A percentile compares a stretch with the other conserved stretches of the same genome.
phyloP scores from a whole-genome alignment of 2,329 filamentous ascomycete species.

The Scorias spongiosa region DNA sequence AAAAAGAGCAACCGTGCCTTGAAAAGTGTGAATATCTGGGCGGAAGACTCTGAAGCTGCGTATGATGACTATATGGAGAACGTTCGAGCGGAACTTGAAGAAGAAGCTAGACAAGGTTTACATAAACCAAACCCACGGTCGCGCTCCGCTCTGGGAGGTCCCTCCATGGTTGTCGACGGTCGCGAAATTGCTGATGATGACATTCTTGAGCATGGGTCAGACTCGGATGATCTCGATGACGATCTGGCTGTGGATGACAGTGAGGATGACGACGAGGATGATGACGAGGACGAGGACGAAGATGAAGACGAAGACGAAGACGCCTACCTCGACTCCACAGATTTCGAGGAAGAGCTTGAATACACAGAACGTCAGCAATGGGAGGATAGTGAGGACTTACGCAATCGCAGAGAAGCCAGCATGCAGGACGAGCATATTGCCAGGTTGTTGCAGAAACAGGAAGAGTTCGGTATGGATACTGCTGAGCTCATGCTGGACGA shows the following conservation, averaged over 20 bases:
- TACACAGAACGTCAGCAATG: constrained; percentile 19
- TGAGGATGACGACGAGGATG: constrained; percentile 4
- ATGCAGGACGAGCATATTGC: constrained; percentile 49
- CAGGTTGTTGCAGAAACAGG: constrained; percentile 43
- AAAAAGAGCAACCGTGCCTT: constrained; percentile 4
- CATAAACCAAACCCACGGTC: constrained; percentile 1
- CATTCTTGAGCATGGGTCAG: constrained; percentile 2
- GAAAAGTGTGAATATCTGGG: not conserved
- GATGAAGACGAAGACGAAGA: constrained; percentile 21
- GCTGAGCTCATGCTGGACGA: constrained; percentile 43
- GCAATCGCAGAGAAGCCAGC: constrained; percentile 22
- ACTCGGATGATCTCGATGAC: constrained; percentile 9
- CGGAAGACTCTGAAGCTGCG: constrained; percentile 1
- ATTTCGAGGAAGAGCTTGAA: constrained; percentile 19
- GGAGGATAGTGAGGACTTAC: constrained; percentile 28
- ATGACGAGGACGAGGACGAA: constrained; percentile 17
- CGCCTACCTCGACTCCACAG: constrained; percentile 24
- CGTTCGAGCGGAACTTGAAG: constrained; percentile 28
- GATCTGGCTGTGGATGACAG: constrained; percentile 5
- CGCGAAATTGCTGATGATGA: constrained; percentile 13
- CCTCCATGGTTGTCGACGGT: constrained; percentile 16
- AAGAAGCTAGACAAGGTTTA: constrained; percentile 7
- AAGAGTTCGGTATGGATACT: constrained; percentile 46
- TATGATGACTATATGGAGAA: constrained; percentile 55
- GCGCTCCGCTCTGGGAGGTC: constrained; percentile 7